A percentile compares a stretch with the other conserved stretches of the same genome.
Conservation (phyloP, 352 stramenopile genomes). For the Phytophthora capsici region DNA sequence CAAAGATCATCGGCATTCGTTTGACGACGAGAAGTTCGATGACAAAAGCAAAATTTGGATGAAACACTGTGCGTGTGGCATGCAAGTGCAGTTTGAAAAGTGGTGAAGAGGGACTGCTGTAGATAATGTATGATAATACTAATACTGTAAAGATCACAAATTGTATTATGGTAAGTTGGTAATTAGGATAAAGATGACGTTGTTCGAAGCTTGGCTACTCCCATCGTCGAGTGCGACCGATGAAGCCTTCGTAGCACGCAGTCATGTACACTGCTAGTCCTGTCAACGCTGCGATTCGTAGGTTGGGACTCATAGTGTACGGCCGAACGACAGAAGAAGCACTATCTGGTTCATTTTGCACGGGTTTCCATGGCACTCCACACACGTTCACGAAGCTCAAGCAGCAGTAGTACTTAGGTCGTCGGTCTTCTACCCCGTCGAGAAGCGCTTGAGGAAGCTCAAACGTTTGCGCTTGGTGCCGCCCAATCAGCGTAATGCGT, state of each 20-base stretch:
- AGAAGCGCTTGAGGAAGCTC: constrained; percentile 63
- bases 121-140: constrained; percentile 38
- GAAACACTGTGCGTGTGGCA: constrained; percentile 64
- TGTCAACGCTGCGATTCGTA: constrained; percentile 50
- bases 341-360: not conserved
- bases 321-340: constrained; percentile 10
- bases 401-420: constrained; percentile 83
- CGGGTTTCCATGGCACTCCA: constrained; percentile 46
- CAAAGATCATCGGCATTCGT: constrained; percentile 70
- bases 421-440: constrained; percentile 42
- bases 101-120: constrained; percentile 44
- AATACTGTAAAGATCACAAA: not conserved
- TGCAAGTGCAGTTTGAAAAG: constrained; percentile 78
- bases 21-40: constrained; percentile 48
- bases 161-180: constrained; percentile 24
- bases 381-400: constrained; percentile 79
- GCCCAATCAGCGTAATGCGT: constrained; percentile 66
- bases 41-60: constrained; percentile 45
- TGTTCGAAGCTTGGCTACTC: constrained; percentile 44
- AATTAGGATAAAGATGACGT: constrained; percentile 20
- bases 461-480: constrained; percentile 79
- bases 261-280: constrained; percentile 69
- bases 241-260: constrained; percentile 63
- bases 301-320: constrained; percentile 38
- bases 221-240: constrained; percentile 53